Evolutionary conservation across 805 yeast species (phyloP).

Genomic region (Yamadazyma philogaea): DNA sequence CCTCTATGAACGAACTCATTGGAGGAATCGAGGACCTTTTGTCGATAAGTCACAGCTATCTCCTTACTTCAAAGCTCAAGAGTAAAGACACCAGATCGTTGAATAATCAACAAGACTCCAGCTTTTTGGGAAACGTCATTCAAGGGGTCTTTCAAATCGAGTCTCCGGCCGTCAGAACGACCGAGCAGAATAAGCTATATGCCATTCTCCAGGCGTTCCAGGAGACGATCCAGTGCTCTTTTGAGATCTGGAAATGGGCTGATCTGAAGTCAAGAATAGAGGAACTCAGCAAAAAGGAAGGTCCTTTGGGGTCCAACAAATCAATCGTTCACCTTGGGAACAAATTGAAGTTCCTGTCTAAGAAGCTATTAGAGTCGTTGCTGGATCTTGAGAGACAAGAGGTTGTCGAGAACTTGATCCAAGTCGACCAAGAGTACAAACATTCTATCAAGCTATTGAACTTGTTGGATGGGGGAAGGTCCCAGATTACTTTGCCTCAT

Average conservation of each 20-base stretch:
- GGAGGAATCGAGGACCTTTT: constrained; percentile 69
- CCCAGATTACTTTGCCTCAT: constrained; percentile 69
- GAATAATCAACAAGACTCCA: constrained; percentile 26
- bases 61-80: constrained; percentile 34
- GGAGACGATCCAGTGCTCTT: constrained; percentile 53
- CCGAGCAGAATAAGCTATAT: constrained; percentile 51
- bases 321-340: constrained; percentile 43
- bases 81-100: constrained; percentile 15
- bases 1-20: constrained; percentile 39
- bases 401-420: constrained; percentile 63
- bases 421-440: constrained; percentile 21
- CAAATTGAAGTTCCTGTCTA: constrained; percentile 66
- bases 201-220: constrained; percentile 63
- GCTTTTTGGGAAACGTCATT: constrained; percentile 61
- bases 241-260: constrained; percentile 68
- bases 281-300: constrained; percentile 12
- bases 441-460: constrained; percentile 56
- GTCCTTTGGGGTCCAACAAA: constrained; percentile 13
- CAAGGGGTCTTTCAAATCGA: constrained; percentile 79
- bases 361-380: constrained; percentile 60
- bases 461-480: constrained; percentile 79
- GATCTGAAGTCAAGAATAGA: constrained; percentile 34
- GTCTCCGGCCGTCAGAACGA: constrained; percentile 50
- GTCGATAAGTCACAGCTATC: constrained; percentile 53
- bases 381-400: constrained; percentile 70